These are phyloP conservation scores for Salmacisia buchloeana DNA, from an alignment of 1,284 basidiomycete species.

Conservation along the genomic window DNA sequence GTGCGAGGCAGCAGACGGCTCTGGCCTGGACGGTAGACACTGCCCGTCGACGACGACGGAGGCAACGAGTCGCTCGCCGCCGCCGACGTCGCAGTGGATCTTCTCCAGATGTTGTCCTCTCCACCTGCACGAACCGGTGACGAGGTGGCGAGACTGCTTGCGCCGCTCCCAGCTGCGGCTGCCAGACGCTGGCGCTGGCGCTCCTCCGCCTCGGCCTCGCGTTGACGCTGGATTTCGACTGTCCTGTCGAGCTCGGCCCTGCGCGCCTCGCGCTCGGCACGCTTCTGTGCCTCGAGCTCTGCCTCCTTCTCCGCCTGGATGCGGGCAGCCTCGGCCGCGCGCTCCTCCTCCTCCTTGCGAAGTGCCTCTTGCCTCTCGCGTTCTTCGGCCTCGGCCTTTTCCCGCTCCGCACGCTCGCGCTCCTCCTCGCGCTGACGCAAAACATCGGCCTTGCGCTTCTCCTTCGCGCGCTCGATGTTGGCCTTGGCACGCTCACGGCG, in stretches of 20 bases:
- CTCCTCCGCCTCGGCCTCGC: conserved; percentile 36
- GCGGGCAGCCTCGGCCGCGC: conserved; percentile 19
- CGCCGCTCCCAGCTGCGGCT: background rate
- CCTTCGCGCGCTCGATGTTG: conserved; percentile 82
- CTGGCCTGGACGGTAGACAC: background rate
- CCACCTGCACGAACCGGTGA: background rate
- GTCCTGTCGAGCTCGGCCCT: conserved; percentile 38
- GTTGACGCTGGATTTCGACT: conserved; percentile 37
- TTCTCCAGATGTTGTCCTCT: background rate
- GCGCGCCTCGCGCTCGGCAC: conserved; percentile 46
- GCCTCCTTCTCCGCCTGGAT: conserved; percentile 40
- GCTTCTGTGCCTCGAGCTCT: conserved; percentile 45
- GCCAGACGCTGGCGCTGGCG: background rate
- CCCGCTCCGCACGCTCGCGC: conserved; percentile 19
- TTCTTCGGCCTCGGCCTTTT: conserved; percentile 35
- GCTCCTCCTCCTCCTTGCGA: conserved; percentile 35
- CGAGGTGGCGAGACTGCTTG: background rate
- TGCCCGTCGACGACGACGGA: background rate
- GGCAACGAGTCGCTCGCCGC: background rate
- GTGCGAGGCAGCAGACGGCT: background rate
- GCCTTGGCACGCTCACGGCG: conserved; percentile 60
- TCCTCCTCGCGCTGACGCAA: conserved; percentile 23
- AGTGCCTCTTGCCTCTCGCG: conserved; percentile 10
- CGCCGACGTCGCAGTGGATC: conserved; percentile 8
- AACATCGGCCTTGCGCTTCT: conserved; percentile 57